Conservation (phyloP, 202 grass and related monocot species). For the Schoenoplectus tabernaemontani region DNA sequence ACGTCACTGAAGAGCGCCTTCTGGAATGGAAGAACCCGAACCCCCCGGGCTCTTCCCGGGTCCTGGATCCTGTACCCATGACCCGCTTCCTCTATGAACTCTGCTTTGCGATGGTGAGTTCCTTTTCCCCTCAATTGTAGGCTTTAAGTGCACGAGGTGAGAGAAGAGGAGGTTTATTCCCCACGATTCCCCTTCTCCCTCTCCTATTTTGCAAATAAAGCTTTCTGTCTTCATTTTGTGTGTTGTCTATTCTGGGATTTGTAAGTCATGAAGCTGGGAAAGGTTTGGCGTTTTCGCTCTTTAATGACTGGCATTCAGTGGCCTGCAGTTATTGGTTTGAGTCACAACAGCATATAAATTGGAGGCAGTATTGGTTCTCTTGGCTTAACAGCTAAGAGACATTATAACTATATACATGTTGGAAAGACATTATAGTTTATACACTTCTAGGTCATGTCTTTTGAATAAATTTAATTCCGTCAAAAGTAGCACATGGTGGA, state of each 20-base stretch:
- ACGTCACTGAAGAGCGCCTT: constrained; percentile 77
- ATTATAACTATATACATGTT: background rate
- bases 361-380: background rate
- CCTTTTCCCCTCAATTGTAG: background rate
- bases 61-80: constrained; percentile 81
- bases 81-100: constrained; percentile 92
- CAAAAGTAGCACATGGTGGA: background rate
- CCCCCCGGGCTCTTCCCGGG: constrained; percentile 35
- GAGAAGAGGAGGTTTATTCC: background rate
- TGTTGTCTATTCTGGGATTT: background rate
- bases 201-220: background rate
- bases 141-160: constrained; percentile 19
- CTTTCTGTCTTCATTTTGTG: background rate
- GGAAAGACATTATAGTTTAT: background rate
- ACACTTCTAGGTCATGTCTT: background rate
- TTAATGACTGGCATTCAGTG: background rate
- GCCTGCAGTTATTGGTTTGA: background rate
- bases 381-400: background rate
- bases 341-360: background rate
- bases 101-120: constrained; percentile 82
- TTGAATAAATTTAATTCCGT: background rate
- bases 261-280: no score
- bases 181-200: background rate
- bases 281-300: background rate
- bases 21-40: constrained; percentile 79